A percentile compares a stretch with the other conserved stretches of the same genome.
These are phyloP conservation scores for Clathrospora elynae DNA, from an alignment of 2,329 filamentous ascomycete genomes.

Conservation along the genomic window DNA sequence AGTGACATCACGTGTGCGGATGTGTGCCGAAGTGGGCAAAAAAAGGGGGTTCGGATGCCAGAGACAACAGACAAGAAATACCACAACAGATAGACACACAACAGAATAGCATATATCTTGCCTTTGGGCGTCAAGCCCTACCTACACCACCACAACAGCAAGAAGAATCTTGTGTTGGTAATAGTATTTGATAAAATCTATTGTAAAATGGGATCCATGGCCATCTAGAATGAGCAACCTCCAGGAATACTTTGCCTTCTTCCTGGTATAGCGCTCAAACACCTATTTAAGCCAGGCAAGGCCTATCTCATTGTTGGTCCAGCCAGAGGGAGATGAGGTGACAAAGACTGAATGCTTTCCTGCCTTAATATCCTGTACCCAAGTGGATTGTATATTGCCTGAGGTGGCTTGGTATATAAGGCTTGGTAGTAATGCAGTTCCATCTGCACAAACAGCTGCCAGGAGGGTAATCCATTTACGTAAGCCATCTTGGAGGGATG, in stretches of 20 bases:
- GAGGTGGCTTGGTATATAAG: constrained; percentile 12
- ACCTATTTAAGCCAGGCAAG: constrained; percentile 1
- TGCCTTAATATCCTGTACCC: background rate
- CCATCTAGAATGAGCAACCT: background rate
- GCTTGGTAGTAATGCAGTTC: constrained; percentile 8
- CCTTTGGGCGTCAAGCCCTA: too few species aligned
- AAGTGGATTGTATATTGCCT: constrained; percentile 9
- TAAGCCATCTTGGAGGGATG: constrained; percentile 13
- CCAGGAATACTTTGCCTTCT: background rate
- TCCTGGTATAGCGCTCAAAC: background rate
- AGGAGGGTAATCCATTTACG: constrained; percentile 15
- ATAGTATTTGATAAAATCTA: background rate
- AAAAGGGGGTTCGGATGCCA: too few species aligned
- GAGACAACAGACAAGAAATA: too few species aligned
- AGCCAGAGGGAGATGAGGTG: background rate
- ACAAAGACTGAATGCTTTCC: background rate
- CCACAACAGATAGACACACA: too few species aligned
- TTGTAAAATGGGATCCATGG: background rate
- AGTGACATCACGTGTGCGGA: too few species aligned
- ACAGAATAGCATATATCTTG: too few species aligned
- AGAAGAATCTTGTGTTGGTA: too few species aligned
- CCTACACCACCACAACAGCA: too few species aligned
- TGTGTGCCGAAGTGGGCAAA: too few species aligned
- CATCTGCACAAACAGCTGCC: constrained; percentile 18
- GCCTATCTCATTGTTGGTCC: background rate